Evolutionary conservation across 2,329 filamentous ascomycete genomes (phyloP), one percentile per base, ranked within the genome.

Genomic region (Cercospora nicotianae): DNA sequence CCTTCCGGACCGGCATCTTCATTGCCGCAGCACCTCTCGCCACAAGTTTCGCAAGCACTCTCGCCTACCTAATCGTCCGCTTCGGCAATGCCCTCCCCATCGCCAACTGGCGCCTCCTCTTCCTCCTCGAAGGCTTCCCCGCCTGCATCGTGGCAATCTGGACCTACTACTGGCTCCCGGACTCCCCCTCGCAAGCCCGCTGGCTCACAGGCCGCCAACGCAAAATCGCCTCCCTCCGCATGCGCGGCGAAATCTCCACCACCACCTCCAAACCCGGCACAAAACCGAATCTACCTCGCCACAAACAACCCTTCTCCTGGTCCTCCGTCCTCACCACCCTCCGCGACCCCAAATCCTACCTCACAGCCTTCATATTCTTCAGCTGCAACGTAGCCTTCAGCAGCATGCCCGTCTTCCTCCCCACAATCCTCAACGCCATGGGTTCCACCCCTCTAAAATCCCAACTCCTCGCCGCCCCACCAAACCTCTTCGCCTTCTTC

Each of bases 361-460:
- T 94, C 51, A 91, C 91, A 4, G 90, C 92, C 0, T 82, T 83
- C 73, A 96, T 96, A 87, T 92, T 96, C 83, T 93, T 96, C 82
- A 88, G 90, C 78, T 89, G 91, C 76, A 96, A 97, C 79, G 90
- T 96, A 77, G 91, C 93, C 12, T 97, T 96, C 82, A 89, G 89
- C 75, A 94, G 91, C 23, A 88, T 96, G 77, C 93, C 93, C 2
- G 91, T 95, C 60, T 96, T 96, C 77, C 85, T 96, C 2, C 93
- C 93, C 39, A 93, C 91, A 42, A 77, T 73, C 64, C 42, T 75
- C 42, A 68, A 68, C 69, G 83, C 81, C 68, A 89, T 96, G 92
- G 91, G 91, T 67, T 90, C 92, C 80, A 84, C 87, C 39, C 79
- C 86, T 1, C 80, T 91, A 1, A 81, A 86, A 2, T 87, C 92